Conservation (phyloP, 805 yeast species). For the Scheffersomyces lignosus region DNA sequence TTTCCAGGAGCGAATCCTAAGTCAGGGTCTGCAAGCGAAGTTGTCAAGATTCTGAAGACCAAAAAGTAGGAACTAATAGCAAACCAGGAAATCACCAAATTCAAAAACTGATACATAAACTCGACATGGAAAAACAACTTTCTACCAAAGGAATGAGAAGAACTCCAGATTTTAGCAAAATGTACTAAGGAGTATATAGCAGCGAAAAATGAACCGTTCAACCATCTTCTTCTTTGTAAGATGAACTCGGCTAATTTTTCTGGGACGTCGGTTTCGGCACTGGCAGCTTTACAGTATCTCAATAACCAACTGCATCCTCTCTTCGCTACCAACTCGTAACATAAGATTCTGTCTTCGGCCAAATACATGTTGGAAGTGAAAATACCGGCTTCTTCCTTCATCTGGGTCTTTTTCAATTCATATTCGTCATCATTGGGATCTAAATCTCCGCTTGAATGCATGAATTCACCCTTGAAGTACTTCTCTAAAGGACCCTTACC, state of each 20-base stretch:
- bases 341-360: constrained; percentile 68
- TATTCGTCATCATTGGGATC: constrained; percentile 58
- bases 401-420: constrained; percentile 33
- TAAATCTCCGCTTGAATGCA: constrained; percentile 55
- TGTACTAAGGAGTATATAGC: constrained; percentile 57
- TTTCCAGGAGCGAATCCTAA: constrained; percentile 47
- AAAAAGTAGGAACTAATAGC: constrained; percentile 62
- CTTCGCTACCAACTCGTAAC: constrained; percentile 65
- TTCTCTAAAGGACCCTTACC: constrained; percentile 63
- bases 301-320: constrained; percentile 58
- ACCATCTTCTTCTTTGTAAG: constrained; percentile 66
- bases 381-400: constrained; percentile 49
- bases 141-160: constrained; percentile 52
- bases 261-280: constrained; percentile 71
- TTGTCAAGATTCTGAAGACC: constrained; percentile 62
- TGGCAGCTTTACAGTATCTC: constrained; percentile 60
- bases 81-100: constrained; percentile 61
- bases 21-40: constrained; percentile 41
- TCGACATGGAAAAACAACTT: constrained; percentile 54
- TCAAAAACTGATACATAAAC: constrained; percentile 54
- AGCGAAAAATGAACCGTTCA: constrained; percentile 70
- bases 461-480: constrained; percentile 65
- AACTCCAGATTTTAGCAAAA: constrained; percentile 54
- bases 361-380: constrained; percentile 69
- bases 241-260: constrained; percentile 61